phyloP scores from a whole-genome alignment of 176 grass and related monocot genomes.

The Oryza officinalis region DNA sequence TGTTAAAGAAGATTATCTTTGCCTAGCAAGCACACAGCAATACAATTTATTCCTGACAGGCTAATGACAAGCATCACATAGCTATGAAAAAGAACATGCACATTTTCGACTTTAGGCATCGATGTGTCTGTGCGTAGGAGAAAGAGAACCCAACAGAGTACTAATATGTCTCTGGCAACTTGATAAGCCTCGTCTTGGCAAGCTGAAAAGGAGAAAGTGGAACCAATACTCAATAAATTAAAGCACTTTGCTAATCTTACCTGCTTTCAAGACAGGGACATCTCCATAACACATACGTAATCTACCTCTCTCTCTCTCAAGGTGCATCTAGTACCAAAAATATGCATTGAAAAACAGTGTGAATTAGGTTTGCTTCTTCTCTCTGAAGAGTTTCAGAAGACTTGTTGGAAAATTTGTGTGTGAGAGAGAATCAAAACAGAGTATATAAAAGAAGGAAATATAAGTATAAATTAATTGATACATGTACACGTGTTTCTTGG shows the following conservation, averaged over 20 bases:
- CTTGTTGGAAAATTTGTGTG: not conserved
- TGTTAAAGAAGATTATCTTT: not conserved
- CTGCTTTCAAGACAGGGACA: constrained; percentile 6
- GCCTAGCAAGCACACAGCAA: not conserved
- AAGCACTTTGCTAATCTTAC: constrained; percentile 1
- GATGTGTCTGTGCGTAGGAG: not conserved
- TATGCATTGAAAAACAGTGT: not conserved
- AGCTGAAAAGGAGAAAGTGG: constrained; percentile 15
- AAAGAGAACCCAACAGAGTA: not conserved
- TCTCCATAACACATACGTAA: not conserved
- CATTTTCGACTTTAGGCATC: not conserved
- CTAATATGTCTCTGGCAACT: not conserved
- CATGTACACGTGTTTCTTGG: not conserved
- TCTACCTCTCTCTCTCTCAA: not conserved
- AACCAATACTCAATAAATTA: not conserved
- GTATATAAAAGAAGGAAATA: not conserved
- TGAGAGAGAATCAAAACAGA: not conserved
- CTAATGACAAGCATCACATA: not conserved
- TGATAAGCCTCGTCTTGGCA: constrained; percentile 10
- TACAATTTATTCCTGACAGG: not conserved
- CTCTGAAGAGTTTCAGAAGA: not conserved
- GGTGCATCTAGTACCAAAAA: not conserved
- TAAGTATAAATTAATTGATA: not conserved
- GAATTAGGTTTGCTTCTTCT: not conserved
- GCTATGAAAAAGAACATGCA: not conserved